Evolutionary conservation across 768 basidiomycete species (phyloP).

Genomic region (Pleurotus giganteus): DNA sequence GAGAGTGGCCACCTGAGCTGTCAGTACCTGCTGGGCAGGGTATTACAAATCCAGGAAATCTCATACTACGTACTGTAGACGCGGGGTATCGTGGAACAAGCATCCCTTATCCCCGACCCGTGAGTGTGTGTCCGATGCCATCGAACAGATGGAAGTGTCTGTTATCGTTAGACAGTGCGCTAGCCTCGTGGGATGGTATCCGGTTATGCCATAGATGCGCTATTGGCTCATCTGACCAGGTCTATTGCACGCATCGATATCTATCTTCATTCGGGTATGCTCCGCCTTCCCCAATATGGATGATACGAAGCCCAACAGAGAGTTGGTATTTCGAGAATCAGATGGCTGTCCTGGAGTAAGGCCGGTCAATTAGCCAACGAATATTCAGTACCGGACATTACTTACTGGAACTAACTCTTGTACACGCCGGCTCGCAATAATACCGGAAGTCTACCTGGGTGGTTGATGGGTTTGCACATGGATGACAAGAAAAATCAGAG

Average conservation of each 20-base stretch:
- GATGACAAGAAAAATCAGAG: neutral
- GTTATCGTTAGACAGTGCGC: neutral
- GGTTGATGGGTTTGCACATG: neutral
- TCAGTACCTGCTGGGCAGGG: too few relatives aligned
- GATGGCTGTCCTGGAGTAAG: too few relatives aligned
- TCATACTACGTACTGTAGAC: neutral
- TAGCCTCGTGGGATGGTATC: neutral
- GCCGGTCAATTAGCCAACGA: too few relatives aligned
- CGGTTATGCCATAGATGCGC: neutral
- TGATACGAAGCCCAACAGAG: too few relatives aligned
- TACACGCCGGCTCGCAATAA: too few relatives aligned
- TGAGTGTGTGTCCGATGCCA: slow-evolving; percentile 1
- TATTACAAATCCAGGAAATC: too few relatives aligned
- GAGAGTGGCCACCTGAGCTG: too few relatives aligned
- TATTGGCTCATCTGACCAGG: neutral
- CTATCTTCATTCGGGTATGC: slow-evolving; percentile 2
- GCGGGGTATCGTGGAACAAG: neutral
- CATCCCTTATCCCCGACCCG: neutral
- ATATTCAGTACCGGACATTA: too few relatives aligned
- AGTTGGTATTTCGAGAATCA: too few relatives aligned
- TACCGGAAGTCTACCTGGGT: neutral
- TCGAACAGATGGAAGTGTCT: slow-evolving; percentile 6
- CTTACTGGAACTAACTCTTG: too few relatives aligned
- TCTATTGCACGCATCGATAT: neutral
- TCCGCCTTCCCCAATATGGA: neutral